Conservation (phyloP, 2,329 filamentous ascomycete genomes). For the Piedraia hortae region DNA sequence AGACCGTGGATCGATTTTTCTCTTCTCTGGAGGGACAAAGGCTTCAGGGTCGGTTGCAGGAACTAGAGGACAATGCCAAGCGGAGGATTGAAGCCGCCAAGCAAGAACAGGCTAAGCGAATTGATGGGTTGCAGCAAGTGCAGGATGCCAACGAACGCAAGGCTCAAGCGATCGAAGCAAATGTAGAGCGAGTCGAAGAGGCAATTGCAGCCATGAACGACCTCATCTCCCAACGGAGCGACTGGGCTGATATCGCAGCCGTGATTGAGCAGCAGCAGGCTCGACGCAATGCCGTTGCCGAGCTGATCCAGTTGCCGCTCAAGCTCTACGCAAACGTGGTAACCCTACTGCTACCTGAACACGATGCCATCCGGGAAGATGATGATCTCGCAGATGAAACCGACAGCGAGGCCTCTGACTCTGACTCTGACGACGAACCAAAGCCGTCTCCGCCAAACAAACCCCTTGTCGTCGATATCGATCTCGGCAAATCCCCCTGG, state of each 20-base stretch:
- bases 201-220: conserved; percentile 80
- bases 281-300: conserved; percentile 56
- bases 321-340: conserved; percentile 77
- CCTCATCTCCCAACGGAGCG: conserved; percentile 80
- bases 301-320: conserved; percentile 61
- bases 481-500: conserved; percentile 59
- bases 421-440: conserved; percentile 26
- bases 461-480: conserved; percentile 48
- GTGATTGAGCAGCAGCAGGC: conserved; percentile 70
- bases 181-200: conserved; percentile 73
- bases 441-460: conserved; percentile 8
- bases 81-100: conserved; percentile 64
- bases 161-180: conserved; percentile 71
- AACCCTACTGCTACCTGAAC: conserved; percentile 51
- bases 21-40: conserved; percentile 89
- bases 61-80: conserved; percentile 56
- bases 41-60: conserved; percentile 54
- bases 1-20: conserved; percentile 87
- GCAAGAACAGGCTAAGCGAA: conserved; percentile 56
- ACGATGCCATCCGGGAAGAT: conserved; percentile 33
- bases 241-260: conserved; percentile 78
- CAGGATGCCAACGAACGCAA: conserved; percentile 69
- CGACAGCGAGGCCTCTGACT: conserved; percentile 35
- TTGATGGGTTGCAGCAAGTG: conserved; percentile 56
- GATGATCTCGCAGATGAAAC: conserved; percentile 31